A percentile compares a stretch with the other conserved stretches of the same genome.
Evolutionary conservation across 495 filamentous ascomycete species (phyloP).

Genomic region (Hypoxylon perforatum): DNA sequence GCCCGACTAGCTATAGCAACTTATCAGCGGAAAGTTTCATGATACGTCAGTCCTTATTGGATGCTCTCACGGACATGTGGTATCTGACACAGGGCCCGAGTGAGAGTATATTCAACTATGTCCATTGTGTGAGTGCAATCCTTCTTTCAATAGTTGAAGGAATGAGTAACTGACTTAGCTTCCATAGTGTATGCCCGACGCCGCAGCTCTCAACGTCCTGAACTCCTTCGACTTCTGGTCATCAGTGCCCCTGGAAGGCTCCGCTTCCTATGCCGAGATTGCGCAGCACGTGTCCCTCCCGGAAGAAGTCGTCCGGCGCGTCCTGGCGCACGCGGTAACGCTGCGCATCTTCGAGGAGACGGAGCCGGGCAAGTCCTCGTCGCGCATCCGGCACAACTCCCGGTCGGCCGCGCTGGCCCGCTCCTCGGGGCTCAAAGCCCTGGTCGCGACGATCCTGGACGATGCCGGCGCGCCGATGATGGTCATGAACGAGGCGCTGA

Average conservation of each 20-base stretch:
- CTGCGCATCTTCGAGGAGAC: slow-evolving; percentile 59
- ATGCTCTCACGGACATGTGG: slow-evolving; percentile 43
- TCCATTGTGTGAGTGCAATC: slow-evolving; percentile 37
- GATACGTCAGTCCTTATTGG: slow-evolving; percentile 33
- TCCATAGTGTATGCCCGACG: slow-evolving; percentile 39
- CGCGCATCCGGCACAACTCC: slow-evolving; percentile 46
- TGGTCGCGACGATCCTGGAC: slow-evolving; percentile 77
- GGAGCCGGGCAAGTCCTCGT: slow-evolving; percentile 31
- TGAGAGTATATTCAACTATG: slow-evolving; percentile 46
- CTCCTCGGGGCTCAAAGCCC: slow-evolving; percentile 57
- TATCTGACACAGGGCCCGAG: slow-evolving; percentile 44
- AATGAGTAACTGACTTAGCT: neutral
- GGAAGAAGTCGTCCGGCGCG: slow-evolving; percentile 47
- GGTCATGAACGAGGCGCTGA: slow-evolving; percentile 57
- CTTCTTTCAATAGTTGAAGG: neutral
- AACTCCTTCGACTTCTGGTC: slow-evolving; percentile 49
- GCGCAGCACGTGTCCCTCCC: slow-evolving; percentile 42
- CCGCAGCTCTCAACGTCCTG: slow-evolving; percentile 43
- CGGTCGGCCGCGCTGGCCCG: slow-evolving; percentile 44
- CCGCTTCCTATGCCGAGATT: slow-evolving; percentile 49
- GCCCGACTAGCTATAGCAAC: slow-evolving; percentile 37
- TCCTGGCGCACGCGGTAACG: slow-evolving; percentile 57
- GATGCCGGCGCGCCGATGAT: slow-evolving; percentile 75
- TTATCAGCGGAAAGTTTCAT: slow-evolving; percentile 41
- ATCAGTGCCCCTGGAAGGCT: slow-evolving; percentile 49